Percentiles rank a stretch among this genome's conserved stretches.
These are phyloP conservation scores for Blastomyces percursus DNA, from an alignment of 2,329 filamentous ascomycete genomes.

Conservation along the genomic window DNA sequence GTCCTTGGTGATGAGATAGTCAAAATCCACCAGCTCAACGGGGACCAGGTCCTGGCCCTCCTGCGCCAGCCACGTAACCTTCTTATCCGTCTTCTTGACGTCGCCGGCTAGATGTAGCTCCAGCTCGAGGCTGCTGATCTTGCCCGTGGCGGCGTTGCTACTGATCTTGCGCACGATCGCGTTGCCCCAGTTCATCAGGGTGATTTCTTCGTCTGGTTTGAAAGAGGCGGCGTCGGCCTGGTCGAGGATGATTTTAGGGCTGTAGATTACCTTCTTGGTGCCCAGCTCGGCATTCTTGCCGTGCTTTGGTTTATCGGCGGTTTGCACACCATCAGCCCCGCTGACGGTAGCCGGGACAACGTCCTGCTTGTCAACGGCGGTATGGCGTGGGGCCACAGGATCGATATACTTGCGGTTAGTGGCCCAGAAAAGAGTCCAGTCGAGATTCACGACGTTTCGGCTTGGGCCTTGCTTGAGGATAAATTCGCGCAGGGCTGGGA, in stretches of 20 bases:
- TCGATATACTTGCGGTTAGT: constrained; percentile 66
- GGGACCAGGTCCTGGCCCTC: constrained; percentile 65
- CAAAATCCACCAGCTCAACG: constrained; percentile 85
- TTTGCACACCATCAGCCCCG: constrained; percentile 42
- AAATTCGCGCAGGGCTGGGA: constrained; percentile 26
- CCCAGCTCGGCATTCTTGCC: constrained; percentile 24
- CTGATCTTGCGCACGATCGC: constrained; percentile 41
- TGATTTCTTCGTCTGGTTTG: constrained; percentile 24
- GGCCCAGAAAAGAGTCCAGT: constrained; percentile 33
- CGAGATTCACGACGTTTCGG: constrained; percentile 32
- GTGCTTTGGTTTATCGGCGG: constrained; percentile 32
- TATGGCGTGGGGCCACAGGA: constrained; percentile 34
- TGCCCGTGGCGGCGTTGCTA: constrained; percentile 37
- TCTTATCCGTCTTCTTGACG: constrained; percentile 92
- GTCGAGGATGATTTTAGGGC: constrained; percentile 21
- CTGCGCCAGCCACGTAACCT: constrained; percentile 78
- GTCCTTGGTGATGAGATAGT: constrained; percentile 91
- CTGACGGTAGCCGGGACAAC: constrained; percentile 35
- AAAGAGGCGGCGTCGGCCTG: constrained; percentile 25
- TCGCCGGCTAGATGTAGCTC: constrained; percentile 89
- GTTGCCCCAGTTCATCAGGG: constrained; percentile 59
- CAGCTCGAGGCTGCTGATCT: constrained; percentile 60
- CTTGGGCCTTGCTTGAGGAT: constrained; percentile 33
- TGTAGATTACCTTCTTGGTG: constrained; percentile 24
- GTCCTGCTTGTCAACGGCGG: constrained; percentile 20